phyloP scores from a whole-genome alignment of 345 rosid species.

The Jatropha curcas region DNA sequence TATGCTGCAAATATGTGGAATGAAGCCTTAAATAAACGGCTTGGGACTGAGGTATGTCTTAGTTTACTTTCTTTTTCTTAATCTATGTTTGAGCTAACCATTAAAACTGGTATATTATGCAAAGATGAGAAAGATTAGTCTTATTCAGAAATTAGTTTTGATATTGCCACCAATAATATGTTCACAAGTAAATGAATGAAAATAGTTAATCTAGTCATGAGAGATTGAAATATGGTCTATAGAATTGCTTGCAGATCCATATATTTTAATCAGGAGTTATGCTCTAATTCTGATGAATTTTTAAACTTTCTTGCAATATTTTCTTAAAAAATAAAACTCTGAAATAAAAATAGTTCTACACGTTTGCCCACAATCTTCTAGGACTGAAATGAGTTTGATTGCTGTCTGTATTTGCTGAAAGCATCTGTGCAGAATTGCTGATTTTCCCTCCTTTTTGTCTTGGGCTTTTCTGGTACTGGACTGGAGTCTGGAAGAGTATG shows the following conservation, averaged over 20 bases:
- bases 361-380: background rate
- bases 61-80: background rate
- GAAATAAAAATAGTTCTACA: background rate
- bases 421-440: background rate
- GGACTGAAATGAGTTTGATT: background rate
- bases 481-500: background rate
- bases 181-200: background rate
- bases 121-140: background rate
- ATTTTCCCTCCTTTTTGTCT: background rate
- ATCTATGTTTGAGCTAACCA: background rate
- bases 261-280: background rate
- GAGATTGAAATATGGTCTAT: background rate
- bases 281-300: background rate
- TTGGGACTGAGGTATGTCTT: slow-evolving; percentile 79
- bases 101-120: background rate
- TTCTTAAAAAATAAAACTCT: background rate
- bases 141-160: background rate
- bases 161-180: background rate
- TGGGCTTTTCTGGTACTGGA: background rate
- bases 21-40: slow-evolving; percentile 94
- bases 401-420: background rate
- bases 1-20: slow-evolving; percentile 99
- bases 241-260: background rate
- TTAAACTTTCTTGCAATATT: background rate
- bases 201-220: background rate